A percentile compares a stretch with the other conserved stretches of the same genome.
Evolutionary conservation across 352 stramenopile genomes (phyloP).

Genomic region (Phytopythium chamaehyphon): DNA sequence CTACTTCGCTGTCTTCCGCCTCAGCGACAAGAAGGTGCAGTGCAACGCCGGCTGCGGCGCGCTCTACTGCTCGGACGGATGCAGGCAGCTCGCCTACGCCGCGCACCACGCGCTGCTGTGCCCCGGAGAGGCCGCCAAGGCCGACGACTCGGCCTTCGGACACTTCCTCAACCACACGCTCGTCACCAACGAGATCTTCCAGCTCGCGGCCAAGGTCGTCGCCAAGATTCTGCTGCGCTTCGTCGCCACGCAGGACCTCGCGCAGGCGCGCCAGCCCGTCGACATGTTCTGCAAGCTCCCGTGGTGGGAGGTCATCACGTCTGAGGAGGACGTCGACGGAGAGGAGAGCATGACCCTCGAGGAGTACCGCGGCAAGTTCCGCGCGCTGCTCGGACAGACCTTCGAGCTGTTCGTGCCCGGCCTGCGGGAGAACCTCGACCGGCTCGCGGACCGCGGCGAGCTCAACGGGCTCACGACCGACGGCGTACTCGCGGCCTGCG

Average conservation of each 20-base stretch:
- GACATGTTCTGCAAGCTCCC: conserved; percentile 88
- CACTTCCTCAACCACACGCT: conserved; percentile 75
- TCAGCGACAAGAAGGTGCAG: conserved; percentile 48
- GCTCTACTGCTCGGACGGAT: conserved; percentile 85
- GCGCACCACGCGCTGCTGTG: conserved; percentile 85
- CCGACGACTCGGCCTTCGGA: conserved; percentile 66
- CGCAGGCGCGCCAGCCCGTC: conserved; percentile 50
- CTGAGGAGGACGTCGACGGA: conserved; percentile 51
- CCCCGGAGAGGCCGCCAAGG: conserved; percentile 12
- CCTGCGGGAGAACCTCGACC: conserved; percentile 47
- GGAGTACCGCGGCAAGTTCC: conserved; percentile 63
- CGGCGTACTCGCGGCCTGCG: conserved; percentile 38
- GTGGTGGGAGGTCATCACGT: conserved; percentile 89
- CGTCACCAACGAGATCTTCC: conserved; percentile 93
- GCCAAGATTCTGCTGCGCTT: conserved; percentile 63
- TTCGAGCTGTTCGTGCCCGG: conserved; percentile 47
- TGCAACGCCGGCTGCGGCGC: conserved; percentile 54
- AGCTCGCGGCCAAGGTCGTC: conserved; percentile 88
- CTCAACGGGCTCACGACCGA: conserved; percentile 58
- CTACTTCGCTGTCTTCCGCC: conserved; percentile 67
- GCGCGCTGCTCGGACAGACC: conserved; percentile 51
- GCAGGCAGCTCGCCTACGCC: conserved; percentile 55
- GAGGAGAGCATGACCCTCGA: conserved; percentile 63
- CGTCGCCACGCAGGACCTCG: conserved; percentile 50
- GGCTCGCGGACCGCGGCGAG: conserved; percentile 37